Evolutionary conservation across 768 basidiomycete genomes (phyloP), one percentile per base, ranked within the genome.

Genomic region (Amanita phalloides): DNA sequence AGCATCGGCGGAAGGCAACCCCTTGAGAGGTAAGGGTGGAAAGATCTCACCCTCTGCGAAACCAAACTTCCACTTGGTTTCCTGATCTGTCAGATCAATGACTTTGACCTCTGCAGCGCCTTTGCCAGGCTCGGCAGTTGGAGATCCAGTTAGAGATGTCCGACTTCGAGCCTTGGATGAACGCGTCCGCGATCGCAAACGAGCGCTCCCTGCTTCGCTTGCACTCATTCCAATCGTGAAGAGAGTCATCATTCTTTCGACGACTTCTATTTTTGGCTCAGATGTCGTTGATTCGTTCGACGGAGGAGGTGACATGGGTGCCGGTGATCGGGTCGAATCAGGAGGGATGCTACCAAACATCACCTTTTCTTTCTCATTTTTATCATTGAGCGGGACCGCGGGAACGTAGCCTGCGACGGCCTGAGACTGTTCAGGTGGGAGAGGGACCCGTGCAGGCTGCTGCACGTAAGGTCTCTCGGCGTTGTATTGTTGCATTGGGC

Each of bases 1-100:
- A 33, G 33, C 33, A 33, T 33, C 33, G 33, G 13, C 33, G 41
- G 49, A 33, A 1, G 20, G 20, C n/a, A 35, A 14, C 42, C 35
- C 49, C 42, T 43, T 44, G 14, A 39, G 26, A 13, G 26, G 14
- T 25, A 33, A 6, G 17, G 49, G 39, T 7, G 49, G 30, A 7
- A 41, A 51, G 13, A 39, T 21, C 20, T 45, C 50, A 20, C 50
- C 44, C 21, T 52, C 51, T 35, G 51, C 26, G 35, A 76, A 75
- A 14, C 82, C 81, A 60, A 83, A 83, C 60, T 75, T 72, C 80
- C 78, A 82, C 60, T 73, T 79, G 43, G 49, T 50, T 35, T 60
- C 62, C 36, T 52, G 35, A 45, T 52, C 42, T 44, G 43, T 30
- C 30, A 46, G 26, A 51, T 71, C 71, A 17, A 69, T 56, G 21